These are phyloP conservation scores for Cystobasidium pallidum DNA, from an alignment of 1,284 basidiomycete species.

Conservation along the genomic window DNA sequence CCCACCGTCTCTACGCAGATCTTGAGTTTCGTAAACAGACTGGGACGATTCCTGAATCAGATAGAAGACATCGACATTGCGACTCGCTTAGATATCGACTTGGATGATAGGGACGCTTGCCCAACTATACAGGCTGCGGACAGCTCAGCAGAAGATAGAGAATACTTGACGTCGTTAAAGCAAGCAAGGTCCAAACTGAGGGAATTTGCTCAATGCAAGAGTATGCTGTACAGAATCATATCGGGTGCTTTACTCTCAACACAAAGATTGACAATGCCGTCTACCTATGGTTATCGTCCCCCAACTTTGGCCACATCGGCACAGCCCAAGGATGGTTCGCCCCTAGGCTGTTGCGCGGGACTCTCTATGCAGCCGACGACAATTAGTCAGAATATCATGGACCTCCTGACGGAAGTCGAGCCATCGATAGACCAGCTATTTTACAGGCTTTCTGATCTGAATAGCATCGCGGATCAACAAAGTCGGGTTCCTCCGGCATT, in stretches of 20 bases:
- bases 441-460: neutral
- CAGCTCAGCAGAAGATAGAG: neutral
- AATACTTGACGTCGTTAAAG: constrained; percentile 57
- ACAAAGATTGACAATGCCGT: constrained; percentile 39
- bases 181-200: constrained; percentile 69
- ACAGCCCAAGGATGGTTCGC: constrained; percentile 14
- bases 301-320: neutral
- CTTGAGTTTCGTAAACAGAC: constrained; percentile 34
- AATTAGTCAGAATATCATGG: neutral
- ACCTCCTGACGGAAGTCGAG: constrained; percentile 25
- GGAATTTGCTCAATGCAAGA: constrained; percentile 67
- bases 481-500: neutral
- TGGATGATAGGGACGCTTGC: neutral
- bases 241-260: constrained; percentile 62
- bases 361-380: neutral
- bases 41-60: constrained; percentile 62
- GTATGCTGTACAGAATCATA: constrained; percentile 72
- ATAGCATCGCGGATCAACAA: constrained; percentile 26
- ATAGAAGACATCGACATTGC: constrained; percentile 73
- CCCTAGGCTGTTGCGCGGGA: neutral
- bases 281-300: neutral
- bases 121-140: neutral
- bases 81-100: constrained; percentile 72
- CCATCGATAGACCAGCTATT: neutral
- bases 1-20: constrained; percentile 27